Percentiles rank a stretch among this genome's conserved stretches.
These are phyloP conservation scores for Haplosporangium sp. DNA, from an alignment of 371 early-diverging fungal species.

Conservation along the genomic window DNA sequence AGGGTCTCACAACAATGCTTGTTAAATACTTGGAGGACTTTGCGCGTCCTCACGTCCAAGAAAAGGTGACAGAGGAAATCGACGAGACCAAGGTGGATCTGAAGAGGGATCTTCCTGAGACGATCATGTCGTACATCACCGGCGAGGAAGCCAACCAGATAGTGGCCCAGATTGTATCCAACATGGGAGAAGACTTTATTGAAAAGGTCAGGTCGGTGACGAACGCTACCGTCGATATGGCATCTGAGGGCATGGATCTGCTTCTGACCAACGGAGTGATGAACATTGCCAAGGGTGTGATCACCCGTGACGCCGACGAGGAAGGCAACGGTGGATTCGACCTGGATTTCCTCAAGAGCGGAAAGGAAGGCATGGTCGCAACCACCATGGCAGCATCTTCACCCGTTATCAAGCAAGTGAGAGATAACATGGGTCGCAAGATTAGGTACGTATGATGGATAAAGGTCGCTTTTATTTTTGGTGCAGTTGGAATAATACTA, in stretches of 20 bases:
- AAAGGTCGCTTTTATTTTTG: too few species aligned
- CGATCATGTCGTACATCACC: constrained; percentile 27
- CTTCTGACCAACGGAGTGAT: constrained; percentile 49
- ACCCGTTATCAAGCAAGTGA: constrained; percentile 52
- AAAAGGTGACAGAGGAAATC: constrained; percentile 43
- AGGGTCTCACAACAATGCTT: constrained; percentile 28
- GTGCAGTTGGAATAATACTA: too few species aligned
- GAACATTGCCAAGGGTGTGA: constrained; percentile 42
- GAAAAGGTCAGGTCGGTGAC: constrained; percentile 27
- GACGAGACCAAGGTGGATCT: constrained; percentile 33
- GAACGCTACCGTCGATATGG: constrained; percentile 34
- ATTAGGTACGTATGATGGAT: constrained; percentile 2
- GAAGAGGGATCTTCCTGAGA: constrained; percentile 38
- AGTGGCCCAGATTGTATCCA: constrained; percentile 20
- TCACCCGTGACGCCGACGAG: constrained; percentile 18
- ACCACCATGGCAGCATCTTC: constrained; percentile 36
- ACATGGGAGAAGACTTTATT: constrained; percentile 27
- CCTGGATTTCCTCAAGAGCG: constrained; percentile 37
- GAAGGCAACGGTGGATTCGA: constrained; percentile 32
- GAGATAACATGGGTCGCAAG: constrained; percentile 43
- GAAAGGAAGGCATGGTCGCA: constrained; percentile 47
- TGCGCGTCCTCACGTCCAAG: constrained; percentile 47
- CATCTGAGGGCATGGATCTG: constrained; percentile 51
- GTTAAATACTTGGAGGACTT: constrained; percentile 38
- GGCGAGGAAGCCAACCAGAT: constrained; percentile 24